phyloP scores from a whole-genome alignment of 805 yeast genomes.

The Candida namnaoensis region DNA sequence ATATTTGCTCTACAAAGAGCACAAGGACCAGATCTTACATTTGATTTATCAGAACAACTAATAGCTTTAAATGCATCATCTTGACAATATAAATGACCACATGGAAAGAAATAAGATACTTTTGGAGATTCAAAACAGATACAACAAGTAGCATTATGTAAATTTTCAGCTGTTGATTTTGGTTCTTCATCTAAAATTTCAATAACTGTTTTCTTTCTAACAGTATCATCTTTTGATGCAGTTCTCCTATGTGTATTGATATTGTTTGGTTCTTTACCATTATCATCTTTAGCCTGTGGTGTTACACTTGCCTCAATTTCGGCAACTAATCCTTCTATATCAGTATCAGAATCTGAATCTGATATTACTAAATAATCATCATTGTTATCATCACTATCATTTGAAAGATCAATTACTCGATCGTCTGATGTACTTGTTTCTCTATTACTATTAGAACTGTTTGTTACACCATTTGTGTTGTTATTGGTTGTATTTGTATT shows the following conservation, averaged over 20 bases:
- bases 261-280: not conserved
- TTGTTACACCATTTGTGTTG: slow-evolving; percentile 2
- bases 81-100: slow-evolving; percentile 52
- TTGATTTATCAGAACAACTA: slow-evolving; percentile 23
- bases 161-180: slow-evolving; percentile 5
- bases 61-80: slow-evolving; percentile 41
- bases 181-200: slow-evolving; percentile 18
- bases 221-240: slow-evolving; percentile 4
- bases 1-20: slow-evolving; percentile 32
- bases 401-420: not conserved
- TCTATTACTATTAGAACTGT: not conserved
- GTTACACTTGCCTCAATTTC: not conserved
- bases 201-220: slow-evolving; percentile 22
- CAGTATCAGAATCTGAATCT: slow-evolving; percentile 9
- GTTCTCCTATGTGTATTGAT: not conserved
- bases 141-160: slow-evolving; percentile 29
- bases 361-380: slow-evolving; percentile 12
- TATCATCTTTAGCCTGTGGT: not conserved
- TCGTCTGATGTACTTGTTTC: too few species aligned
- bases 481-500: slow-evolving; percentile 4
- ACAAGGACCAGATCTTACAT: slow-evolving; percentile 27
- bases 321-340: slow-evolving; percentile 1
- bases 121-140: slow-evolving; percentile 49
- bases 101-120: slow-evolving; percentile 37
- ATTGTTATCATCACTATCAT: slow-evolving; percentile 8